Conservation (phyloP, 2,329 filamentous ascomycete species). For the Dactylella cylindrospora region DNA sequence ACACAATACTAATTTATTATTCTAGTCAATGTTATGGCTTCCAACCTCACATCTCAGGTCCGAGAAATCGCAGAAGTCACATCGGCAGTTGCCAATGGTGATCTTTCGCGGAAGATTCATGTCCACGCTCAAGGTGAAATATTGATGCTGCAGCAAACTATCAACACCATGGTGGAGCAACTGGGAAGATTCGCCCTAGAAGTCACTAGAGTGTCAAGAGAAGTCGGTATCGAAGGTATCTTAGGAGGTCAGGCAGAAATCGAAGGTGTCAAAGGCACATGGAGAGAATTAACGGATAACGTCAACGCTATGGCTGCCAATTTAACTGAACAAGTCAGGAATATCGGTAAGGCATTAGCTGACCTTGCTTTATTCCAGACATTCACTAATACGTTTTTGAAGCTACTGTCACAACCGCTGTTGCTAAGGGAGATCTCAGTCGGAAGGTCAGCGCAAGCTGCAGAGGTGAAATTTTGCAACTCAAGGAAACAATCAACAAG, state of each 20-base stretch:
- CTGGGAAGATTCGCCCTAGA: conserved; percentile 79
- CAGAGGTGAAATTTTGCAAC: conserved; percentile 85
- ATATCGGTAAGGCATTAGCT: conserved; percentile 46
- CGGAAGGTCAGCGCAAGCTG: conserved; percentile 94
- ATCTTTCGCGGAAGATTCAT: conserved; percentile 81
- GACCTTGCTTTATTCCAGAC: background rate
- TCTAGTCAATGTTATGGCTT: conserved; percentile 51
- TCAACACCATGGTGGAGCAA: conserved; percentile 88
- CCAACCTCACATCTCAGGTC: conserved; percentile 56
- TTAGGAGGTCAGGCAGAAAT: conserved; percentile 80
- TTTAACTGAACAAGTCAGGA: conserved; percentile 51
- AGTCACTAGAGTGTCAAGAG: conserved; percentile 77
- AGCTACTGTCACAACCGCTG: conserved; percentile 65
- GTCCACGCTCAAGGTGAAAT: conserved; percentile 79
- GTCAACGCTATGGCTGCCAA: conserved; percentile 52
- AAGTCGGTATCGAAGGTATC: conserved; percentile 81
- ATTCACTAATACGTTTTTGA: conserved; percentile 6
- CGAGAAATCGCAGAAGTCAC: conserved; percentile 83
- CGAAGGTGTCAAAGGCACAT: conserved; percentile 81
- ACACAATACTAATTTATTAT: background rate
- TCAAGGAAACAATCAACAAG: conserved; percentile 98
- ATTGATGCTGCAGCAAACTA: conserved; percentile 77
- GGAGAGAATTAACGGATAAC: conserved; percentile 71
- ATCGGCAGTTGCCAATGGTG: conserved; percentile 78
- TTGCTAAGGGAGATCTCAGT: conserved; percentile 82